Base-by-base conservation (phyloP, 2,329 filamentous ascomycete species). In the Clonostachys byssicola region DNA sequence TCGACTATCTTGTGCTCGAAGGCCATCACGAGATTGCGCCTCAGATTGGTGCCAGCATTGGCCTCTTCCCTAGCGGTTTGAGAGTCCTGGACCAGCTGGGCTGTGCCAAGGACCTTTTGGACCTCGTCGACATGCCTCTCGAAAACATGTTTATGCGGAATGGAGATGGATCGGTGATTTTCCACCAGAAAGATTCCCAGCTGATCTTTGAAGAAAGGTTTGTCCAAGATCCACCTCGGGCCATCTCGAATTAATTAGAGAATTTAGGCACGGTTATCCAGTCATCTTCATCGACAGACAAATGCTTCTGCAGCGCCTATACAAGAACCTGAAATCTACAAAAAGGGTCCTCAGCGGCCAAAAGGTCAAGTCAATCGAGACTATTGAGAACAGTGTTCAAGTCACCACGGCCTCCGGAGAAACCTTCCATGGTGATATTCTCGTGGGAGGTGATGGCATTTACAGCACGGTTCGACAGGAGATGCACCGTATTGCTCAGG, bases 361-460 rank as follows among this genome's bases (percentile, higher is more conserved):
- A 12, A n/a, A 18, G 14, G 36, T 39, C 36, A 18, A 39, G 36
- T n/a, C 14, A 18, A 18, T 39, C 36, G 36, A n/a, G 7, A 39
- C 36, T 8, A 10, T 18, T 12, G 30, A 36, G 5, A 41, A 47
- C 2, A 20, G 45, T 14, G 53, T 65, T 5, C 49, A 48, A 1
- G 68, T 70, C 1, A 51, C 43, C 2, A 67, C 63, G 3, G 44
- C 47, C 2, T 60, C 65, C 23, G 67, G 68, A 6, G 47, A 53
- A 2, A 46, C 48, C 0, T 61, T 60, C 40, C 45, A 50, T 1
- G 67, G 62, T 1, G 54, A 60, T 39, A 49, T 71, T 2, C 52
- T 71, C 5, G 54, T 70, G 3, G 65, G 67, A 6, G 60, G 62
- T 8, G 67, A 71, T 45, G 67, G 68, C 17, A 57, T 71, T 16